Conservation (phyloP, 441 rosid genomes). For the Brassica hybrid region DNA sequence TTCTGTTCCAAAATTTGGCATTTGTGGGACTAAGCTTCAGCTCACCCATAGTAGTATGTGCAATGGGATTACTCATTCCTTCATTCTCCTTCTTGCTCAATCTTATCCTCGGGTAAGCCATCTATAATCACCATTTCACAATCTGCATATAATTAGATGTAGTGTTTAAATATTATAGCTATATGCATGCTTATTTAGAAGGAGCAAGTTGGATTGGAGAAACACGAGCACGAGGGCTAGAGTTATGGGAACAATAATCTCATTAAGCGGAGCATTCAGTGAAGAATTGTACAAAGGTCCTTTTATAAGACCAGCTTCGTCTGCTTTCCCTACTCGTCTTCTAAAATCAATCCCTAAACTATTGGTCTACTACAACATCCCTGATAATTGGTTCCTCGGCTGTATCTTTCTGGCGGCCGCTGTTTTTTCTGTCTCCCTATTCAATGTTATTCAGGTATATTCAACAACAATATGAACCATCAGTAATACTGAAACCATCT, state of each 20-base stretch:
- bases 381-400: slow-evolving; percentile 70
- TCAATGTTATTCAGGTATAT: slow-evolving; percentile 72
- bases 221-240: slow-evolving; percentile 51
- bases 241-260: slow-evolving; percentile 56
- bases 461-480: background rate
- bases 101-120: slow-evolving; percentile 60
- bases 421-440: slow-evolving; percentile 58
- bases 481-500: background rate
- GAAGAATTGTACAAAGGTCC: slow-evolving; percentile 66
- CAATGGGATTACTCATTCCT: too few species aligned
- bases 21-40: too few species aligned
- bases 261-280: slow-evolving; percentile 56
- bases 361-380: slow-evolving; percentile 54
- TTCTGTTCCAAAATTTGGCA: too few species aligned
- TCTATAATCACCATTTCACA: background rate
- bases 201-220: slow-evolving; percentile 55
- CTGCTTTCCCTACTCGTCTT: slow-evolving; percentile 41
- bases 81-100: too few species aligned
- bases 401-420: too few species aligned
- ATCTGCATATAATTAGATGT: background rate
- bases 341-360: slow-evolving; percentile 45
- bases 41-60: too few species aligned
- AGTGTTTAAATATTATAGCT: background rate
- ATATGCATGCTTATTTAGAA: slow-evolving; percentile 39
- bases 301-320: slow-evolving; percentile 49